Percentiles rank a stretch among this genome's conserved stretches.
Conservation (phyloP, 2,329 filamentous ascomycete species). For the Apiospora koreana region DNA sequence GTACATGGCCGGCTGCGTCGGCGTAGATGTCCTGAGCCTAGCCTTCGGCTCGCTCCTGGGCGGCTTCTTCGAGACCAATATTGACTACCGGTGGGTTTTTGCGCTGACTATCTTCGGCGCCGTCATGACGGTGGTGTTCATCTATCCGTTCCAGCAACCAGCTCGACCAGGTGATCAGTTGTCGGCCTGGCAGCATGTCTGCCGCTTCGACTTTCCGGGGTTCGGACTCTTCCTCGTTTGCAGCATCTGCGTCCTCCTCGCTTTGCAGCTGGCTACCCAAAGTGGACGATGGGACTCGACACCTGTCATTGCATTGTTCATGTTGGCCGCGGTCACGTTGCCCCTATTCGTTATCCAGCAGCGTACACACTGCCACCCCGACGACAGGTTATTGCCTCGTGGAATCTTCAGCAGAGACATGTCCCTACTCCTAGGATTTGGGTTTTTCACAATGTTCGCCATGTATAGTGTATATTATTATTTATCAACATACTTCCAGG, state of each 20-base stretch:
- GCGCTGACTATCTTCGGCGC: slow-evolving; percentile 16
- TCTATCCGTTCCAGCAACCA: slow-evolving; percentile 12
- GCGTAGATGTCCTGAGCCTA: slow-evolving; percentile 15
- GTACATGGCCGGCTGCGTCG: slow-evolving; percentile 16
- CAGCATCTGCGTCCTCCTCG: slow-evolving; percentile 12
- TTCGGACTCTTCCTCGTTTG: slow-evolving; percentile 11
- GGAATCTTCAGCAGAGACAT: slow-evolving; percentile 13
- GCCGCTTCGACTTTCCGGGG: slow-evolving; percentile 16
- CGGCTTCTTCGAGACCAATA: slow-evolving; percentile 15
- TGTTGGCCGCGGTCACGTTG: not conserved
- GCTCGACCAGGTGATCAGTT: slow-evolving; percentile 2
- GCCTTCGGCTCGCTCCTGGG: slow-evolving; percentile 15
- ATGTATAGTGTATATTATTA: slow-evolving; percentile 18
- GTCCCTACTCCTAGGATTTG: slow-evolving; percentile 14
- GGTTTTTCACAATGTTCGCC: slow-evolving; percentile 16
- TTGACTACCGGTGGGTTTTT: slow-evolving; percentile 17
- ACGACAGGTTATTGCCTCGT: slow-evolving; percentile 11
- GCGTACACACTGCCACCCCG: slow-evolving; percentile 7
- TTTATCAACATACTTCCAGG: slow-evolving; percentile 16
- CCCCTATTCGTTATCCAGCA: slow-evolving; percentile 14
- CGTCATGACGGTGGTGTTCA: slow-evolving; percentile 6
- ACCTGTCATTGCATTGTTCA: slow-evolving; percentile 3
- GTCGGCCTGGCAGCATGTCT: slow-evolving; percentile 8
- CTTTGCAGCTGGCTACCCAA: slow-evolving; percentile 14
- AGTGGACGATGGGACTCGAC: slow-evolving; percentile 10